A percentile compares a stretch with the other conserved stretches of the same genome.
phyloP scores from a whole-genome alignment of 495 filamentous ascomycete genomes.

The Aspergillus incahuasiensis region DNA sequence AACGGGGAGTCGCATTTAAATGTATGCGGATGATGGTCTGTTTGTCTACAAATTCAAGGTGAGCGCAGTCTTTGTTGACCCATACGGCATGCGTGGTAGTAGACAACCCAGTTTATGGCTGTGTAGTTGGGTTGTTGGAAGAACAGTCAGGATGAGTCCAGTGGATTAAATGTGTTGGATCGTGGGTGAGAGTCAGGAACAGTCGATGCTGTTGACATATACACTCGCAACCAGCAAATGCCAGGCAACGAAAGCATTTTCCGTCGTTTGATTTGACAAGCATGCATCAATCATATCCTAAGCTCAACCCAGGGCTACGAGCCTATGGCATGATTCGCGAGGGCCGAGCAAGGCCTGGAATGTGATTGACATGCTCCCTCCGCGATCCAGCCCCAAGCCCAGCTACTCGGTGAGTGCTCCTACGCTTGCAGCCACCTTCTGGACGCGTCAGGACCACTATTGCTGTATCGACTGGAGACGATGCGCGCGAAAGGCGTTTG shows the following conservation, averaged over 20 bases:
- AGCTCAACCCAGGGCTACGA: neutral
- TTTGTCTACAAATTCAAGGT: neutral
- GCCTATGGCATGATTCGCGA: neutral
- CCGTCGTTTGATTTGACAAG: neutral
- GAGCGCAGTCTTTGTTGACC: neutral
- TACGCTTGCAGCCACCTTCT: neutral
- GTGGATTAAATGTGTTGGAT: no score
- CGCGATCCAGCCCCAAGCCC: slow-evolving; percentile 2
- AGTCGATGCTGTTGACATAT: neutral
- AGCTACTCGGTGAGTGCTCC: neutral
- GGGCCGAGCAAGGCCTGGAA: neutral
- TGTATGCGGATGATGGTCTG: neutral
- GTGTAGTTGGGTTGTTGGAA: neutral
- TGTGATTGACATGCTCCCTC: neutral
- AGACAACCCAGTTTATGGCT: neutral
- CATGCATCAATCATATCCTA: neutral
- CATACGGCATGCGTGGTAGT: no score
- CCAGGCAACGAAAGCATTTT: neutral
- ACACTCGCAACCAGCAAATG: neutral
- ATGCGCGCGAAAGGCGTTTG: neutral
- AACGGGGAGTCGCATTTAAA: neutral
- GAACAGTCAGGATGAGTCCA: neutral
- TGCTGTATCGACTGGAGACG: neutral
- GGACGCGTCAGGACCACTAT: neutral
- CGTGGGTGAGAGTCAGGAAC: no score